Evolutionary conservation across 176 grass and related monocot species (phyloP), one percentile per base, ranked within the genome.

Genomic region (Aegilops bicornis): DNA sequence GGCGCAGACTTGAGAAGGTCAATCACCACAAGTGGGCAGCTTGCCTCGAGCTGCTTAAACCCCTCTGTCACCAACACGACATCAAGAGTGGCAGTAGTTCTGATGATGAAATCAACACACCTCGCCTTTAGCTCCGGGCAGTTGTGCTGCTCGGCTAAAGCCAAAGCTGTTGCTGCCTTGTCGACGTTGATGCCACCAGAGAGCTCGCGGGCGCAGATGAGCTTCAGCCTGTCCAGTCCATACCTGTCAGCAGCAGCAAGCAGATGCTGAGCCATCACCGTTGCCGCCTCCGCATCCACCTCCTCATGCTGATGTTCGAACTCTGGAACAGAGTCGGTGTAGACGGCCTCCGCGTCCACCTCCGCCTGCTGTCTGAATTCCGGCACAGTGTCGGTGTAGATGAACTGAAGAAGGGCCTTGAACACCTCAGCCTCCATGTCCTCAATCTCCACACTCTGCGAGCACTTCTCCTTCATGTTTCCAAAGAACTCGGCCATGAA

Each of bases 161-260:
- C 79, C 79, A 88, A 77, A 23, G 73, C 69, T 0, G 48, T 27
- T 1, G 86, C 79, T 1, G 6, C 86, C 2, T 36, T 88, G 16
- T 16, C 5, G 12, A 60, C 72, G 10, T 69, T 54, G 19, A 88
- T 35, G 72, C 35, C 24, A 29, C 14, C 2, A 64, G 33, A 89
- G 70, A 87, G 78, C 87, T 80, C 71, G 33, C 61, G 14, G 37
- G 79, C 87, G 45, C 87, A 89, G 1, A 92, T 85, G 27, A 87
- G 23, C 64, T 87, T 92, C 16, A 66, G 64, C 64, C 64, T 66
- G 6, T 66, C 64, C 10, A 66, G 64, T 16, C 64, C 64, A 25
- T 66, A 66, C 64, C 64, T 66, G 64, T 66, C 64, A 15, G 64
- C 64, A 0, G 27, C 64, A 3, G 27, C 64, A 66, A 66, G 64